Percentiles rank a stretch among this genome's conserved stretches.
Conservation (phyloP, 1,284 basidiomycete species). For the Moesziomyces parantarcticus region DNA sequence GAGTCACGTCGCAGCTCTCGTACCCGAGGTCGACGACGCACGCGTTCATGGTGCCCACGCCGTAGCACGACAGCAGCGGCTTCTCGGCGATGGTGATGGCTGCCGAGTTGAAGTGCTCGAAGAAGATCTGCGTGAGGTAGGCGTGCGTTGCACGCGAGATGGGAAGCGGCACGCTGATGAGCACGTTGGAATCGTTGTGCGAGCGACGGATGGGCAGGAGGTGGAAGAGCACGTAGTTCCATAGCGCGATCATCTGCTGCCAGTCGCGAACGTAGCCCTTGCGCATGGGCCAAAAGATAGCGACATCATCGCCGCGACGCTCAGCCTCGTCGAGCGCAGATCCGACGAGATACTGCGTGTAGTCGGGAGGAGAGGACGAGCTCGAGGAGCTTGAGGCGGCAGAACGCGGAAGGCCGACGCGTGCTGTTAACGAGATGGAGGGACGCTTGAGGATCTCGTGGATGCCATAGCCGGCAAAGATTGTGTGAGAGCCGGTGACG, state of each 20-base stretch:
- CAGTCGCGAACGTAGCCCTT: slow-evolving; percentile 82
- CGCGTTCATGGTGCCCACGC: slow-evolving; percentile 81
- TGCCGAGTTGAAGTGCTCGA: slow-evolving; percentile 93
- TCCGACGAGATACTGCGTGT: slow-evolving; percentile 81
- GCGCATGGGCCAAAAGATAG: slow-evolving; percentile 85
- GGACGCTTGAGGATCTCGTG: slow-evolving; percentile 82
- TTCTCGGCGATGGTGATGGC: slow-evolving; percentile 85
- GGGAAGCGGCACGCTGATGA: slow-evolving; percentile 79
- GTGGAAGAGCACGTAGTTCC: slow-evolving; percentile 85
- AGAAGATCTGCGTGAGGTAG: slow-evolving; percentile 84
- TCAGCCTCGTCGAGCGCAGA: slow-evolving; percentile 81
- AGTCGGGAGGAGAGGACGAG: slow-evolving; percentile 24
- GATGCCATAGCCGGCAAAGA: slow-evolving; percentile 82
- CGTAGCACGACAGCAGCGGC: slow-evolving; percentile 84
- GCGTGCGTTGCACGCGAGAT: slow-evolving; percentile 81
- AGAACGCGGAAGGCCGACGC: slow-evolving; percentile 40
- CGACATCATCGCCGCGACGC: slow-evolving; percentile 77
- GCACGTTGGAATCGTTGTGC: slow-evolving; percentile 86
- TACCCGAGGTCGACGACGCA: slow-evolving; percentile 86
- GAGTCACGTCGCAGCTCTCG: slow-evolving; percentile 79
- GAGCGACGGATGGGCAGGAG: slow-evolving; percentile 80
- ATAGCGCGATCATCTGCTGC: slow-evolving; percentile 89
- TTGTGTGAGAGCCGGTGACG: slow-evolving; percentile 78
- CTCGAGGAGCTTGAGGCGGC: slow-evolving; percentile 21
- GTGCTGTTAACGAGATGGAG: slow-evolving; percentile 71